A percentile compares a stretch with the other conserved stretches of the same genome.
These are phyloP conservation scores for Alternaria gansuensis DNA, from an alignment of 2,329 filamentous ascomycete genomes.

Conservation along the genomic window DNA sequence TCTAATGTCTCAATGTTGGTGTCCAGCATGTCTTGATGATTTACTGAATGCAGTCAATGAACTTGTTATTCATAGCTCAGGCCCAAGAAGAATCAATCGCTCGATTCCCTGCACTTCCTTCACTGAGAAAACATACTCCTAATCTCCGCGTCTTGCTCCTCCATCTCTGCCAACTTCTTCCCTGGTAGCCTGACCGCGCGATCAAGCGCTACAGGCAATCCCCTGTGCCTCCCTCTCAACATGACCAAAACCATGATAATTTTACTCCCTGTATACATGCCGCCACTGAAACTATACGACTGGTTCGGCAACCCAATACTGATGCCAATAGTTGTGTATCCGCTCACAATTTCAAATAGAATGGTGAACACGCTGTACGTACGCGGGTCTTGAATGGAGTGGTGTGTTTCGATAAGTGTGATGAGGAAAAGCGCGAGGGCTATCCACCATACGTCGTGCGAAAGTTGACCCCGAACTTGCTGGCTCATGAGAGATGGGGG, in stretches of 20 bases:
- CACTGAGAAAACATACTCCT: conserved; percentile 27
- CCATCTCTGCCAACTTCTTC: conserved; percentile 30
- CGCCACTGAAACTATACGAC: conserved; percentile 33
- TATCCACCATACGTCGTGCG: conserved; percentile 38
- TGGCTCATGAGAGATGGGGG: conserved; percentile 34
- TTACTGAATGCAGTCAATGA: neutral
- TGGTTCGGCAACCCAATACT: conserved; percentile 35
- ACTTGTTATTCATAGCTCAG: neutral
- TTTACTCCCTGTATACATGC: conserved; percentile 35
- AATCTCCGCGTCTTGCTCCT: conserved; percentile 36
- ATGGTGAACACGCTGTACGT: conserved; percentile 36
- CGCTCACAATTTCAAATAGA: conserved; percentile 35
- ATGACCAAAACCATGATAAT: conserved; percentile 34
- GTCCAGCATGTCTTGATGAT: neutral
- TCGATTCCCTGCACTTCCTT: neutral
- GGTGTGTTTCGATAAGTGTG: conserved; percentile 35
- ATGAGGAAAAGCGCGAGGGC: conserved; percentile 36
- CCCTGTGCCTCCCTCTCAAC: conserved; percentile 33
- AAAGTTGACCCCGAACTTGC: conserved; percentile 35
- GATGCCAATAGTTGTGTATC: conserved; percentile 36
- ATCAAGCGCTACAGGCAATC: conserved; percentile 34
- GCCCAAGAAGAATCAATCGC: neutral
- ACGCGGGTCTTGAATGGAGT: conserved; percentile 32
- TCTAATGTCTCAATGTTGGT: neutral
- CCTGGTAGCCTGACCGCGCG: conserved; percentile 34